Evolutionary conservation across 2,329 filamentous ascomycete species (phyloP).

Genomic region (Fusarium succisae): DNA sequence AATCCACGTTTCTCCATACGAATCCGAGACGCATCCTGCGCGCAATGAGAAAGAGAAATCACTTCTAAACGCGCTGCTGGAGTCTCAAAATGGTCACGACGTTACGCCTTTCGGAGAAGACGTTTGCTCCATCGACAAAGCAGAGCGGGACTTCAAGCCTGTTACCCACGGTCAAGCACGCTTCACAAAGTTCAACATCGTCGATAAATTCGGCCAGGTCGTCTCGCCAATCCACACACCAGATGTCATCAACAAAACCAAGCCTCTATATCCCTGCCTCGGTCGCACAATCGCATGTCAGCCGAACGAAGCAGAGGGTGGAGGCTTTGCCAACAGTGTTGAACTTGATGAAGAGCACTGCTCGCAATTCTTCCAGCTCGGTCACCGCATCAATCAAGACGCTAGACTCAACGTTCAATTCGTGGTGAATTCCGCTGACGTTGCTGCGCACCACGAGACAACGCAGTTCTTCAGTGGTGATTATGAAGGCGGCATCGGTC

Average conservation of each 20-base stretch:
- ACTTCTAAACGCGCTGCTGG: rapidly evolving
- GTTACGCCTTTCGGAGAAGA: neutral
- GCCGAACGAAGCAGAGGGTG: neutral
- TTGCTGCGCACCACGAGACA: neutral
- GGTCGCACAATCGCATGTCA: neutral
- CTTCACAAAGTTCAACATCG: neutral
- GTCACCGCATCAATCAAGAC: neutral
- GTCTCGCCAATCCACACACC: neutral
- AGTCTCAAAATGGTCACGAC: neutral
- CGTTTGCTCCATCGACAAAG: neutral
- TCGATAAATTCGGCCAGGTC: neutral
- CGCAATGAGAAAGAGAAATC: neutral
- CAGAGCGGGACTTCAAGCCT: neutral
- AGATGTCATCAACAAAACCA: neutral
- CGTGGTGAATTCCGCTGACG: neutral
- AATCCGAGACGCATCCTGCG: neutral
- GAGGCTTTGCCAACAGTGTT: neutral
- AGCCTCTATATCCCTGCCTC: neutral
- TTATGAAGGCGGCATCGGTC: neutral
- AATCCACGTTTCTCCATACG: neutral
- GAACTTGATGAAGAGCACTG: neutral
- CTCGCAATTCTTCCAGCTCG: neutral
- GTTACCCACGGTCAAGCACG: neutral
- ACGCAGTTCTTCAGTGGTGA: neutral
- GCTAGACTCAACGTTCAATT: neutral